Evolutionary conservation across 31 red algal species (phyloP).

Genomic region (Endocladia muricata): DNA sequence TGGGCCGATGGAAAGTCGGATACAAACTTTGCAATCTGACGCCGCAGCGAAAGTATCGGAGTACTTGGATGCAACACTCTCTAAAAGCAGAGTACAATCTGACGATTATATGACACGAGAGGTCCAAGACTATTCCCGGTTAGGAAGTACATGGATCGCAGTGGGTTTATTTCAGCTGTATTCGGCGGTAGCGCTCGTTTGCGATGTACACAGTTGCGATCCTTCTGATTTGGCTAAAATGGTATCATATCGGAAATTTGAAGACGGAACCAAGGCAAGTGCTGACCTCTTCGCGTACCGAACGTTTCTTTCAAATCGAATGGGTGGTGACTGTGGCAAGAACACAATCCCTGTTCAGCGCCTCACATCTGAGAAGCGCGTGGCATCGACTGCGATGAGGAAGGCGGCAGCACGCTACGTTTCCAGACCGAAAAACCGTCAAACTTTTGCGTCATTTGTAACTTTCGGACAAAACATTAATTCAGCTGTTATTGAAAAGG

Average conservation of each 20-base stretch:
- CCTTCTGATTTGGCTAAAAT: conserved; percentile 27
- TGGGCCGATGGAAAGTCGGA: too few relatives aligned
- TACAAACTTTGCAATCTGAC: too few relatives aligned
- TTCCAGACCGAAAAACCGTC: neutral
- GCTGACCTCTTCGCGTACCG: conserved; percentile 1
- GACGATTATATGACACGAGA: too few relatives aligned
- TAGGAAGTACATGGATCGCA: conserved; percentile 17
- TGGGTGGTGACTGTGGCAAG: conserved; percentile 16
- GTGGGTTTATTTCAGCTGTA: conserved; percentile 20
- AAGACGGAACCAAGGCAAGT: conserved; percentile 9
- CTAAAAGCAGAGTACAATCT: too few relatives aligned
- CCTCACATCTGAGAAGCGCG: neutral
- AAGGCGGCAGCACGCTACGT: neutral
- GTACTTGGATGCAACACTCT: too few relatives aligned
- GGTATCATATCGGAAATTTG: neutral
- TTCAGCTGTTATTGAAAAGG: neutral
- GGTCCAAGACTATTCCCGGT: too few relatives aligned
- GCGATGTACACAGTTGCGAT: conserved; percentile 12
- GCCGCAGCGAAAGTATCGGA: too few relatives aligned
- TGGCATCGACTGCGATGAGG: neutral
- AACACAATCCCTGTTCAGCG: neutral
- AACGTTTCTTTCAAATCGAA: neutral
- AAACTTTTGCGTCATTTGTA: conserved; percentile 14
- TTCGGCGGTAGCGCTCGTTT: neutral
- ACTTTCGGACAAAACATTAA: neutral